Evolutionary conservation across 441 rosid species (phyloP), one percentile per base, ranked within the genome.

Genomic region (Euphorbia schlechtendalii): DNA sequence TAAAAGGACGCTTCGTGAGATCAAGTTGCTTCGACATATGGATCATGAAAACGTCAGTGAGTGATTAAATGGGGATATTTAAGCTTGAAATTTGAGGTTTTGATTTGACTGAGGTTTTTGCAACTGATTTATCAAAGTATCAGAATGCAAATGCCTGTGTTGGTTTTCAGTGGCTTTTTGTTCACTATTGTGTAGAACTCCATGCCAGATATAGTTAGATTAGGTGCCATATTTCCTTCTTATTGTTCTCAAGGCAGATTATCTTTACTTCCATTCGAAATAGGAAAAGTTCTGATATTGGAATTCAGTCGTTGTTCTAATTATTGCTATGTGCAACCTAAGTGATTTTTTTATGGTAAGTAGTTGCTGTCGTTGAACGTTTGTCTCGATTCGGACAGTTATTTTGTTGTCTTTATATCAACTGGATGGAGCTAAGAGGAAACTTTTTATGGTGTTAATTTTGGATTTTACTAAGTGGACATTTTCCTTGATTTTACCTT

Each of bases 1-100:
- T 9, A 92, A 87, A 82, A 86, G 92, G 78, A 86, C 96, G 17
- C 96, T 92, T 36, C 95, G 98, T 0, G 98, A 89, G 85, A 89
- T 89, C 86, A 87, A 86, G 85, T 75, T 92, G 63, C 96, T 92
- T 73, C 88, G 96, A 24, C 96, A 89, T 74, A 82, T 92, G 81
- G 83, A 83, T 67, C 95, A 92, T 82, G 96, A 89, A 78, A 89
- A 87, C 69, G 98, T 89, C 68, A 89, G 97, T 89, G 84, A 82
- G 82, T 76, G 58, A 63, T 76, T 57, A 27, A 3, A 67, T 66
- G 6, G 13, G 56, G n/a, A n/a, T n/a, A n/a, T n/a, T 56, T 15
- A 12, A 1, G 40, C 40, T 46, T 57, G 13, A 10, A 45, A 36
- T 66, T 71, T 13, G 3, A 3, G 40, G 24, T 65, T 68, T 27